phyloP scores from a whole-genome alignment of 805 yeast species.

The Yarrowia sp. region DNA sequence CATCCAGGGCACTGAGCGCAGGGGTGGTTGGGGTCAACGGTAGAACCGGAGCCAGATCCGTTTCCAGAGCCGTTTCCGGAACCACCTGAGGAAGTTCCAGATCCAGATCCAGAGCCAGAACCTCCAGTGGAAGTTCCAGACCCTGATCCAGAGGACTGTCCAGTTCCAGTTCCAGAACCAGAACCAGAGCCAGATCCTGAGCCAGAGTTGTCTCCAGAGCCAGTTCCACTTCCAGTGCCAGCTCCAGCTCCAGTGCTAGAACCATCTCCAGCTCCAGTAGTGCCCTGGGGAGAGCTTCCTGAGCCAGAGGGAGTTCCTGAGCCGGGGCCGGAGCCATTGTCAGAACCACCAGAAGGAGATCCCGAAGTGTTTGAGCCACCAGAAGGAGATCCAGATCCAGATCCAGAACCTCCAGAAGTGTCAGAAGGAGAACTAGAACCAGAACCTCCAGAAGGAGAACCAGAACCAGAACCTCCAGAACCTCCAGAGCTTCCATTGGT shows the following conservation, averaged over 20 bases:
- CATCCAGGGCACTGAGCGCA: neutral
- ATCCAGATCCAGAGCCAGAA: neutral
- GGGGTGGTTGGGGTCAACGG: neutral
- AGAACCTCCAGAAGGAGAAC: no score
- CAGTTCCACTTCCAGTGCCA: neutral
- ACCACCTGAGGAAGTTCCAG: neutral
- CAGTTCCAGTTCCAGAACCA: neutral
- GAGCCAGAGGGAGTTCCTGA: neutral
- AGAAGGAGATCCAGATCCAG: neutral
- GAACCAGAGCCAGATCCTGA: neutral
- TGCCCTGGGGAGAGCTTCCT: neutral
- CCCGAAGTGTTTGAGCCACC: no score
- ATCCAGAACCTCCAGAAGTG: neutral
- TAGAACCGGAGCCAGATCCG: neutral
- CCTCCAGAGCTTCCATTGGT: neutral
- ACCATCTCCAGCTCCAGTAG: neutral
- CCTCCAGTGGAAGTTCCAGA: neutral
- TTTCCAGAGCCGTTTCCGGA: neutral
- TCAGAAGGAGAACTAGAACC: neutral
- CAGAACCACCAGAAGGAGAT: neutral
- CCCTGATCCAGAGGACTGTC: neutral
- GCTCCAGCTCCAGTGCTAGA: neutral
- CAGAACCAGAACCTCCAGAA: neutral
- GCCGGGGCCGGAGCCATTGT: neutral
- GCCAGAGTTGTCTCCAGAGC: neutral